These are phyloP conservation scores for Bassia scoparia DNA, from an alignment of 148 eudicot genomes.

Conservation along the genomic window DNA sequence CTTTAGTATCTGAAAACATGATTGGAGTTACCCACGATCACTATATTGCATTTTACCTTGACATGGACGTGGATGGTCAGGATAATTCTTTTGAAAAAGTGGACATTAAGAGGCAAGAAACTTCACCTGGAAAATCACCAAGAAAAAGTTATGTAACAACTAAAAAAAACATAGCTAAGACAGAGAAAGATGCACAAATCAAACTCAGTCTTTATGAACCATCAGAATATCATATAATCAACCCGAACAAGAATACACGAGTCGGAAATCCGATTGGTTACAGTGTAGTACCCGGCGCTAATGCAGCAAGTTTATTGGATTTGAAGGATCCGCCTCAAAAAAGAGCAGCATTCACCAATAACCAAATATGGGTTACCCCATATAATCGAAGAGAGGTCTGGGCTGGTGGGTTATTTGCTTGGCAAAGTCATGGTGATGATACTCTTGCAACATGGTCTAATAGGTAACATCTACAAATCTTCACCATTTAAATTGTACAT, in stretches of 20 bases:
- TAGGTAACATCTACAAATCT: slow-evolving; percentile 36
- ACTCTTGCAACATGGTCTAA: slow-evolving; percentile 85
- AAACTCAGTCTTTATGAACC: slow-evolving; percentile 89
- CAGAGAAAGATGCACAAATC: slow-evolving; percentile 87
- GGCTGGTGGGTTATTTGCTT: slow-evolving; percentile 92
- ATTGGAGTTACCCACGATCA: slow-evolving; percentile 94
- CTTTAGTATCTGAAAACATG: slow-evolving; percentile 80
- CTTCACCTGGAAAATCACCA: slow-evolving; percentile 56
- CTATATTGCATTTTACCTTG: slow-evolving; percentile 77
- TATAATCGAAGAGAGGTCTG: slow-evolving; percentile 75
- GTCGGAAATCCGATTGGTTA: slow-evolving; percentile 91
- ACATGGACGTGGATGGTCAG: slow-evolving; percentile 80
- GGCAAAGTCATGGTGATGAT: slow-evolving; percentile 85
- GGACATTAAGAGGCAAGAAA: slow-evolving; percentile 47
- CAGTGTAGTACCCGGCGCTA: slow-evolving; percentile 80
- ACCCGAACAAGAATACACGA: slow-evolving; percentile 62
- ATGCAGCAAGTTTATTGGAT: slow-evolving; percentile 87
- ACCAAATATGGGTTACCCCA: slow-evolving; percentile 95
- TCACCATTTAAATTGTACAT: too few species aligned
- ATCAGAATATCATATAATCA: slow-evolving; percentile 67
- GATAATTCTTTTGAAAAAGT: slow-evolving; percentile 91
- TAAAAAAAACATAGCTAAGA: slow-evolving; percentile 62
- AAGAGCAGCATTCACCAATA: slow-evolving; percentile 83
- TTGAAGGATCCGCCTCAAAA: slow-evolving; percentile 84
- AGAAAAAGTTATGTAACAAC: slow-evolving; percentile 79